Evolutionary conservation across 805 yeast species (phyloP).

Genomic region (Candida gorgasii): DNA sequence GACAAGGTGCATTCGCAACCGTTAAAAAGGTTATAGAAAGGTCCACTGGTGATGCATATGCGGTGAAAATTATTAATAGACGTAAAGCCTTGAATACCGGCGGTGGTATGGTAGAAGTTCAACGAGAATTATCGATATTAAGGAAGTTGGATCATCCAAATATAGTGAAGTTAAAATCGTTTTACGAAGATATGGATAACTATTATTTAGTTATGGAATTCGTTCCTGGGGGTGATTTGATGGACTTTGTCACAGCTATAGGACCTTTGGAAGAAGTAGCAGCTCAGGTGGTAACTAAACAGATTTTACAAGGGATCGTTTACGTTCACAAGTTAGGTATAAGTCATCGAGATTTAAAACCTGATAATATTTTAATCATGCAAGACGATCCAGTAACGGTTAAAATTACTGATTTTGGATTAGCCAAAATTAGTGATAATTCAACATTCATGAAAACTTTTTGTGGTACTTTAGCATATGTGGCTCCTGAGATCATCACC

Average conservation of each 20-base stretch:
- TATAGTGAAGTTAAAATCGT: conserved; percentile 78
- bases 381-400: conserved; percentile 87
- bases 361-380: conserved; percentile 90
- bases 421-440: conserved; percentile 85
- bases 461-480: conserved; percentile 95
- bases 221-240: conserved; percentile 94
- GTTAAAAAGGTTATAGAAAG: conserved; percentile 90
- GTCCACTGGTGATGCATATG: conserved; percentile 79
- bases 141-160: conserved; percentile 79
- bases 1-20: conserved; percentile 98
- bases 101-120: conserved; percentile 66
- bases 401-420: conserved; percentile 95
- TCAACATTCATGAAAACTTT: conserved; percentile 91
- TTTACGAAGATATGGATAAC: conserved; percentile 77
- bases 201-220: conserved; percentile 93
- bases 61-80: conserved; percentile 87
- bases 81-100: conserved; percentile 72
- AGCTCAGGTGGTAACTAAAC: conserved; percentile 81
- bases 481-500: conserved; percentile 89
- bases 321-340: conserved; percentile 90
- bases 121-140: conserved; percentile 81
- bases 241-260: conserved; percentile 94
- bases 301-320: conserved; percentile 77
- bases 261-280: conserved; percentile 93
- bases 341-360: conserved; percentile 95